A percentile compares a stretch with the other conserved stretches of the same genome.
Conservation (phyloP, 495 filamentous ascomycete genomes). For the Penicillium mononematosum region DNA sequence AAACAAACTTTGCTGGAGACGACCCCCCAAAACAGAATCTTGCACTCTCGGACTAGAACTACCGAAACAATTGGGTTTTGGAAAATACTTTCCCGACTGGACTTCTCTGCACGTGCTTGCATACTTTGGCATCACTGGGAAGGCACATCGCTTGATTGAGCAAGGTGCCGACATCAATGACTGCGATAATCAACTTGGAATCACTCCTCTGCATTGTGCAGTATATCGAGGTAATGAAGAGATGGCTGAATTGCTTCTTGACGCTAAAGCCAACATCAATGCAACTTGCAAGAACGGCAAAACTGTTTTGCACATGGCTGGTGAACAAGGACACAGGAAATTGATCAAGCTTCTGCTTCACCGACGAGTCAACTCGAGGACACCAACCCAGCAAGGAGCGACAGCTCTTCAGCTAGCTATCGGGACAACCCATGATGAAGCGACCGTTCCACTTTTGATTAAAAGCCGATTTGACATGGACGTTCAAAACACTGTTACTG, state of each 20-base stretch:
- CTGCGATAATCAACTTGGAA: constrained; percentile 22
- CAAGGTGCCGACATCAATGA: constrained; percentile 31
- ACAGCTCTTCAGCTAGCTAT: constrained; percentile 31
- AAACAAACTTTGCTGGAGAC: constrained; percentile 38
- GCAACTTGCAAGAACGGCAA: constrained; percentile 21
- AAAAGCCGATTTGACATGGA: constrained; percentile 29
- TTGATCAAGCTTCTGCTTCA: constrained; percentile 28
- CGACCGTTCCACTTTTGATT: constrained; percentile 31
- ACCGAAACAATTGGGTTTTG: constrained; percentile 25
- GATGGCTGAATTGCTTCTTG: constrained; percentile 41
- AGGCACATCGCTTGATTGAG: constrained; percentile 29
- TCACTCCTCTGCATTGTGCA: constrained; percentile 39
- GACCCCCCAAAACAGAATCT: constrained; percentile 16
- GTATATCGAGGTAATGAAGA: constrained; percentile 36
- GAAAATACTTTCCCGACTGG: constrained; percentile 33
- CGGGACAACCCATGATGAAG: constrained; percentile 31
- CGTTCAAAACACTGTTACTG: constrained; percentile 26
- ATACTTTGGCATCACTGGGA: constrained; percentile 29
- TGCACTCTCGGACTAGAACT: constrained; percentile 1
- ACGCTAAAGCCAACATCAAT: constrained; percentile 28
- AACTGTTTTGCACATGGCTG: constrained; percentile 34
- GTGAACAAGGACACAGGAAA: constrained; percentile 29
- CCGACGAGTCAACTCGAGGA: constrained; percentile 20
- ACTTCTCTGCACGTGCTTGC: constrained; percentile 31
- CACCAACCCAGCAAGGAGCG: constrained; percentile 18